A percentile compares a stretch with the other conserved stretches of the same genome.
Evolutionary conservation across 1,139 yeast genomes (phyloP).

Genomic region (Lodderomyces beijingensis): DNA sequence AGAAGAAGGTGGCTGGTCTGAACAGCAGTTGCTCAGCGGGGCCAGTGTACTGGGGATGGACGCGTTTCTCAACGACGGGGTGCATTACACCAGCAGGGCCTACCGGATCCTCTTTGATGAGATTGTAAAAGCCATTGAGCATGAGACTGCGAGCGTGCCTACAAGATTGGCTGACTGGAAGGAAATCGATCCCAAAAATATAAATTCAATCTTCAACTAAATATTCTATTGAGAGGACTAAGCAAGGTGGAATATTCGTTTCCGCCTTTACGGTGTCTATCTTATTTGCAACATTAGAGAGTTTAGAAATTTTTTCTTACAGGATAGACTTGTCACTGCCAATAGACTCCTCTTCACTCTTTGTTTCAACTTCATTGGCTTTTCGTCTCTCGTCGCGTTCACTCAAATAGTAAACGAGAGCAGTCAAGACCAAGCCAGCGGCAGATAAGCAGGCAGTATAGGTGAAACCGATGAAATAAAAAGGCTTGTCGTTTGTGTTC

Average conservation of each 20-base stretch:
- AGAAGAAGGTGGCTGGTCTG: slow-evolving; percentile 16
- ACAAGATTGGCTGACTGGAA: slow-evolving; percentile 35
- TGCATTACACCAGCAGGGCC: slow-evolving; percentile 63
- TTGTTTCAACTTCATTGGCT: not conserved
- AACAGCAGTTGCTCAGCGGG: slow-evolving; percentile 15
- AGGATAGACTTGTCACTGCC: too few species aligned
- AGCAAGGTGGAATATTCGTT: not conserved
- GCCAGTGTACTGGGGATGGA: slow-evolving; percentile 15
- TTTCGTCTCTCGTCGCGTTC: slow-evolving; percentile 25
- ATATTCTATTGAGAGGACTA: too few species aligned
- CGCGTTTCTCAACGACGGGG: slow-evolving; percentile 47
- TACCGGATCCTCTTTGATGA: slow-evolving; percentile 49
- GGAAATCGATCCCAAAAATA: slow-evolving; percentile 19
- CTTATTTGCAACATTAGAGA: too few species aligned
- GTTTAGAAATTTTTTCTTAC: too few species aligned
- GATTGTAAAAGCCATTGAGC: slow-evolving; percentile 33
- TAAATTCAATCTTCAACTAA: slow-evolving; percentile 8
- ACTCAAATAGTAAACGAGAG: slow-evolving; percentile 25
- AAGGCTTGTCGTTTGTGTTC: slow-evolving; percentile 48
- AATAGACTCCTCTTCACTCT: too few species aligned
- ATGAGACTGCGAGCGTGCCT: slow-evolving; percentile 45
- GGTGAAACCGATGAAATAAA: slow-evolving; percentile 45
- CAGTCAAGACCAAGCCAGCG: slow-evolving; percentile 38
- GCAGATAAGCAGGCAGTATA: slow-evolving; percentile 44
- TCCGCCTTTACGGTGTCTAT: not conserved